A percentile compares a stretch with the other conserved stretches of the same genome.
Evolutionary conservation across 148 eudicot species (phyloP).

Genomic region (Silene uniflora): DNA sequence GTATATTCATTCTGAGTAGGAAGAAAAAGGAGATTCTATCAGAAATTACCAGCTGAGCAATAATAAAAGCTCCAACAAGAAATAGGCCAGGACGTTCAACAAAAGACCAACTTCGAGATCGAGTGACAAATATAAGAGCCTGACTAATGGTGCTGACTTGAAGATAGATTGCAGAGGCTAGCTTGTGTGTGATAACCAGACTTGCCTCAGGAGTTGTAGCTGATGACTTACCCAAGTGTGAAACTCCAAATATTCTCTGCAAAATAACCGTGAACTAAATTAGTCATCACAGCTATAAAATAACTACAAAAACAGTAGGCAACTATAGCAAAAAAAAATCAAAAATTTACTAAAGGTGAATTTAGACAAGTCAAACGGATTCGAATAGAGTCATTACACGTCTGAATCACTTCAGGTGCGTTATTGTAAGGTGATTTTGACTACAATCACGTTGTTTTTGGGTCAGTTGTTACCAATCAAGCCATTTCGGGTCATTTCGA

Average conservation of each 20-base stretch:
- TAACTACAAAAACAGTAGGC: not conserved
- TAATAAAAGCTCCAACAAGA: constrained; percentile 66
- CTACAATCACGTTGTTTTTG: not conserved
- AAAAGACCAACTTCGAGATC: constrained; percentile 91
- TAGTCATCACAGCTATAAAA: constrained; percentile 6
- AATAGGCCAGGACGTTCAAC: constrained; percentile 86
- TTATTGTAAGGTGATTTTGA: too few species aligned
- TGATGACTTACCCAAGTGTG: constrained; percentile 74
- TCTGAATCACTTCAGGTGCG: not conserved
- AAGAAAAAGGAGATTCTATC: not conserved
- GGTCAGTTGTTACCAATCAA: not conserved
- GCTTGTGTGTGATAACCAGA: constrained; percentile 44
- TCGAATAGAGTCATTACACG: not conserved
- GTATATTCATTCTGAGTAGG: not conserved
- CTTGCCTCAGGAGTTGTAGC: constrained; percentile 40
- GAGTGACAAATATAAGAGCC: constrained; percentile 93
- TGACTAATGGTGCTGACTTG: constrained; percentile 98
- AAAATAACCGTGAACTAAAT: constrained; percentile 12
- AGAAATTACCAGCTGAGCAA: constrained; percentile 78
- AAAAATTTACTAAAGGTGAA: not conserved
- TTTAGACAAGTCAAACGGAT: not conserved
- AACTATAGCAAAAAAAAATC: not conserved
- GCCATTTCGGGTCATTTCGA: not conserved
- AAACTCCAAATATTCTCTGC: constrained; percentile 81
- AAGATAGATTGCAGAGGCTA: constrained; percentile 94